Evolutionary conservation across 1,284 basidiomycete species (phyloP), one percentile per base, ranked within the genome.

Genomic region (Xanthoconium separans): DNA sequence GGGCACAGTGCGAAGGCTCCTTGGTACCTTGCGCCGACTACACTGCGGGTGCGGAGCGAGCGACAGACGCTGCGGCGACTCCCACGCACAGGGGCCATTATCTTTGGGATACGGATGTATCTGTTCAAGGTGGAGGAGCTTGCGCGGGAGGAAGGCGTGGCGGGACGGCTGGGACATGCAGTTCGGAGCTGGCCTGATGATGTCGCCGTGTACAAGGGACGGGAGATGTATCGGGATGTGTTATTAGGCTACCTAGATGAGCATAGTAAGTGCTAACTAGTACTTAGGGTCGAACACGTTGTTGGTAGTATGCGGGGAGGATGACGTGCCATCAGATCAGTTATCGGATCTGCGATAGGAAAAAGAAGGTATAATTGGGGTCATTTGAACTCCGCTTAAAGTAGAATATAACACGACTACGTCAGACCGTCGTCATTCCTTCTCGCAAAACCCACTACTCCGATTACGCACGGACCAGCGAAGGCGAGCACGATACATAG

Each of bases 41-140:
- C 75, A 29, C 70, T 90, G 20, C 79, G 81, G 11, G 69, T 89
- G 55, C 76, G 90, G 33, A 79, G 81, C 12, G 90, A 92, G 65
- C 75, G 87, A 33, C 89, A 91, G 72, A 87, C 84, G 18, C 71
- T 92, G 49, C 75, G 90, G 36, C 75, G 89, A 27, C 76, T 90
- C 29, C 83, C 84, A 13, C 73, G 76, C 6, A 83, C 79, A 40
- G 87, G 89, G 9, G 86, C 82, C 9, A 77, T 91, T 37, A 71
- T 87, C 20, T 92, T 92, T 66, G 87, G 84, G 46, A 86, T 91
- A 61, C 76, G 87, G 29, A 87, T 86, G 41, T 89, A 91, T 68
- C 58, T 87, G 54, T 80, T 80, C 39, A 80, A 80, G 16, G 66
- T 91, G 16, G 76, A 75, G 30, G 76, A 79, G 44, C 68, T 91